Percentiles rank a stretch among this genome's conserved stretches.
phyloP scores from a whole-genome alignment of 345 rosid genomes.

The Linum tenue region DNA sequence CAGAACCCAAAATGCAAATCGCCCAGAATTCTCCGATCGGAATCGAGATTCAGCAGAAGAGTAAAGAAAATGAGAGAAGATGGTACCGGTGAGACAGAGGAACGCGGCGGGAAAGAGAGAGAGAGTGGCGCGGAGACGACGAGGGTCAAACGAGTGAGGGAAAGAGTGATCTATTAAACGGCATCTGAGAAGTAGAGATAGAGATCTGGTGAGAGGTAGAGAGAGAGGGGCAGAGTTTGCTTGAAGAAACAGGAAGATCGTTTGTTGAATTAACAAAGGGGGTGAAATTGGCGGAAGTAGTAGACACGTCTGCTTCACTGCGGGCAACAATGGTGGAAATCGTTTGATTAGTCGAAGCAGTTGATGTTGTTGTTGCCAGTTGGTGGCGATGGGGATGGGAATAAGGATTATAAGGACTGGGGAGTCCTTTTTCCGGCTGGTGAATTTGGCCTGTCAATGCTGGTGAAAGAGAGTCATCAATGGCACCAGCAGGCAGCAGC shows the following conservation, averaged over 20 bases:
- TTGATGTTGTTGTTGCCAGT: conserved; percentile 6
- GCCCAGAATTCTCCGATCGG: not conserved
- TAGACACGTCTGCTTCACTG: conserved; percentile 49
- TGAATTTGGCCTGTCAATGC: not conserved
- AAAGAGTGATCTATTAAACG: conserved; percentile 20
- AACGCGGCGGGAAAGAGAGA: not conserved
- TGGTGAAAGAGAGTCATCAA: not conserved
- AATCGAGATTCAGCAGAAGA: conserved; percentile 3
- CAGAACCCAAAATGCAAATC: too few species aligned
- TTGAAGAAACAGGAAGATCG: conserved; percentile 34
- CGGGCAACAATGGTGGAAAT: conserved; percentile 5
- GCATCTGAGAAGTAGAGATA: conserved; percentile 26
- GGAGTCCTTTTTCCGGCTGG: not conserved
- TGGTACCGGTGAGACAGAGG: not conserved
- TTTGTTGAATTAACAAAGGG: not conserved
- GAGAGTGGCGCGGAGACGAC: conserved; percentile 20
- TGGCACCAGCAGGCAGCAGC: not conserved
- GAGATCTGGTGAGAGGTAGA: conserved; percentile 10
- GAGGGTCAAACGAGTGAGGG: not conserved
- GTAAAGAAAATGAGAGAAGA: conserved; percentile 1
- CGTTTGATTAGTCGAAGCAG: conserved; percentile 6
- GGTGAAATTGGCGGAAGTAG: conserved; percentile 31
- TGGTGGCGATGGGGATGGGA: not conserved
- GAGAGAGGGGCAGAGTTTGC: conserved; percentile 33
- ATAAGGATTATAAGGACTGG: not conserved